These are phyloP conservation scores for Russula sp. DNA, from an alignment of 768 basidiomycete genomes.

Conservation along the genomic window DNA sequence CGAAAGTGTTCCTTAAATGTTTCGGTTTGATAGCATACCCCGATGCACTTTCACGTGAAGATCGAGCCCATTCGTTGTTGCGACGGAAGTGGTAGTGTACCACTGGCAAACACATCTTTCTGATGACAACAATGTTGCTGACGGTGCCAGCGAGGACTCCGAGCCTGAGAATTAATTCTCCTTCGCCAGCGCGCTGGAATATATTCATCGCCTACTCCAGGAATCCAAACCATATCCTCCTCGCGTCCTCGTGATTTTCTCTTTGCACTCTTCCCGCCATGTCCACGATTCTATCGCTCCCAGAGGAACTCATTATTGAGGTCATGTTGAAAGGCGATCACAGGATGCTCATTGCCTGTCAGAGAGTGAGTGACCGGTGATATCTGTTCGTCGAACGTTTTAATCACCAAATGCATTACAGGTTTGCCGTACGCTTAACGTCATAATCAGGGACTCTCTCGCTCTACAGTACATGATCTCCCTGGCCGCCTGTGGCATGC, in stretches of 20 bases:
- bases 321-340: conserved; percentile 8
- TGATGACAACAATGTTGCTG: no score
- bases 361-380: background rate
- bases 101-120: no score
- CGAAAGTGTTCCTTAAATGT: no score
- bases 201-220: background rate
- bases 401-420: background rate
- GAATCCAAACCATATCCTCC: background rate
- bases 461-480: conserved; percentile 11
- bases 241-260: background rate
- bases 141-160: no score
- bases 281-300: conserved; percentile 12
- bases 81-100: no score
- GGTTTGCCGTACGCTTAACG: conserved; percentile 10
- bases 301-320: conserved; percentile 13
- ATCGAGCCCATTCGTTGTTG: no score
- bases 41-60: no score
- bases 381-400: background rate
- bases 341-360: conserved; percentile 7
- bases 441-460: conserved; percentile 8
- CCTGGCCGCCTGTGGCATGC: conserved; percentile 12
- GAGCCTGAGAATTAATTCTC: no score
- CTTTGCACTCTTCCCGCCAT: background rate
- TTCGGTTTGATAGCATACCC: no score
- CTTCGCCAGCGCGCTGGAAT: background rate